Evolutionary conservation across 768 basidiomycete genomes (phyloP), one percentile per base, ranked within the genome.

Genomic region (Vishniacozyma victoriae): DNA sequence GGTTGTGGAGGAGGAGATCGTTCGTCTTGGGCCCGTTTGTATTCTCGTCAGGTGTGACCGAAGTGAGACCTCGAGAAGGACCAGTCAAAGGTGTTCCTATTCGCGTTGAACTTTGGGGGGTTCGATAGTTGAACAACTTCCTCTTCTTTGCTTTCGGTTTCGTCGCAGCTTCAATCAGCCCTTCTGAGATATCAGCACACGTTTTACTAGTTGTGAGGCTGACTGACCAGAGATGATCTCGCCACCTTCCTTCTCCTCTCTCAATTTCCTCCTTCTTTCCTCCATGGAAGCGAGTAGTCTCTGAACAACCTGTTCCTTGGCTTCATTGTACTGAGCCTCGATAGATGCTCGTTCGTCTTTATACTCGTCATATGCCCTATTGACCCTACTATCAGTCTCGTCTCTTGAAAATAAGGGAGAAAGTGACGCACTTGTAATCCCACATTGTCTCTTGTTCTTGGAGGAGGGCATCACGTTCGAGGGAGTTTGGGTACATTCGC

Each of bases 231-330:
- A 55, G 3, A 72, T 67, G 11, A 73, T 60, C 35, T 75, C 75
- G 14, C 72, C 72, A 16, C 70, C 69, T 39, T 76, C 75, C 52
- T 75, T 75, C 48, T 76, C 75, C 44, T 76, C 75, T 41, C 69
- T 57, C n/a, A 75, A 48, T 37, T 71, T 72, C 48, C 69, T 57
- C 41, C 72, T 52, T 18, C 73, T 42, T 50, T 76, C 75, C 52
- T 76, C 75, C 19, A 75, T 62, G 3, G 67, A 62, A 16, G 70
- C 73, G 19, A 75, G 40, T 20, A 76, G 46, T 27, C 71, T 50
- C 55, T 72, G 69, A 38, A 69, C 57, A 3, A 73, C 74, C 9
- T 67, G 64, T 45, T 75, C 74, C 16, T 70, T 60, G 14, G 72
- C 72, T 37, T 68, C 68, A 60, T 67, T 67, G 52, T 72, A 75